Conservation (phyloP, 2,329 filamentous ascomycete species). For the Claviceps purpurea region DNA sequence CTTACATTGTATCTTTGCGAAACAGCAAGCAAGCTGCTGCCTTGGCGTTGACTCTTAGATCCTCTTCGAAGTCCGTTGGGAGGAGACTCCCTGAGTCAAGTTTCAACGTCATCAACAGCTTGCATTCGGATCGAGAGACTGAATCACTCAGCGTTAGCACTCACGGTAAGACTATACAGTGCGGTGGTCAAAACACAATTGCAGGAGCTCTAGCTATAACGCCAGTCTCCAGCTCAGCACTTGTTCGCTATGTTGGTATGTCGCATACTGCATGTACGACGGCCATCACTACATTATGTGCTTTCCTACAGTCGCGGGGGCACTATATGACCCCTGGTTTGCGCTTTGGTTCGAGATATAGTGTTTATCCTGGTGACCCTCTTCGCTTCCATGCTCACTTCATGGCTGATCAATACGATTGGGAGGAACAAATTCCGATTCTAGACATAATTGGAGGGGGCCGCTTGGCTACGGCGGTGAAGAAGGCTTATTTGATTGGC, state of each 20-base stretch:
- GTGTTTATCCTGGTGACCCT: slow-evolving; percentile 89
- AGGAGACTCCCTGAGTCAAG: slow-evolving; percentile 10
- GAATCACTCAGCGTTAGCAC: not conserved
- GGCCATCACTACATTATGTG: slow-evolving; percentile 47
- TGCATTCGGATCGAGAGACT: not conserved
- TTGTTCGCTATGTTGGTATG: slow-evolving; percentile 13
- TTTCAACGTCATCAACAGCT: not conserved
- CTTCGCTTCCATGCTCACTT: slow-evolving; percentile 94
- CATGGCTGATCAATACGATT: slow-evolving; percentile 68
- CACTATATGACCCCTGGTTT: slow-evolving; percentile 88
- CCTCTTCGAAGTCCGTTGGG: slow-evolving; percentile 21
- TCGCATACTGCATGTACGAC: slow-evolving; percentile 6
- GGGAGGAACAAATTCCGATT: slow-evolving; percentile 75
- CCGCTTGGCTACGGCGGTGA: slow-evolving; percentile 81
- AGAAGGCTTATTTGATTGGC: slow-evolving; percentile 86
- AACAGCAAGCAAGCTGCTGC: slow-evolving; percentile 29
- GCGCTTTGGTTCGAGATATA: slow-evolving; percentile 88
- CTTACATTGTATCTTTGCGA: slow-evolving; percentile 48
- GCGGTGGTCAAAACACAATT: not conserved
- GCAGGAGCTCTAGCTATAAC: slow-evolving; percentile 11
- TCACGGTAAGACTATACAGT: not conserved
- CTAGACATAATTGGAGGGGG: slow-evolving; percentile 79
- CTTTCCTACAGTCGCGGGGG: slow-evolving; percentile 61
- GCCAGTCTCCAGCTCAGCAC: slow-evolving; percentile 20
- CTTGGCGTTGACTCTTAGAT: slow-evolving; percentile 25